Conservation (phyloP, 345 rosid genomes). For the Gossypium rotundifolium region DNA sequence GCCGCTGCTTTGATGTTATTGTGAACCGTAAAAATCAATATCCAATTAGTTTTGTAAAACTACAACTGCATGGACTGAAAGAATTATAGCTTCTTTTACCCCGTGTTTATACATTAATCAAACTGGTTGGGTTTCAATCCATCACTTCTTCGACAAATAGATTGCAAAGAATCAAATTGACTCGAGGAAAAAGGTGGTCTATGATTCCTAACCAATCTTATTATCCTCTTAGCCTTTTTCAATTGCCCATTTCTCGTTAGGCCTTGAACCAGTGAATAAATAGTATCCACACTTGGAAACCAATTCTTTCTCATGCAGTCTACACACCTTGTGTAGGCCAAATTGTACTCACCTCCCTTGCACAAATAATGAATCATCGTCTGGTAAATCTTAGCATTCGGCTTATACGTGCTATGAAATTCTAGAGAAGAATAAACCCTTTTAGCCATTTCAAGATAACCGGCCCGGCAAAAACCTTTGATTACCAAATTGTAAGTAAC, state of each 20-base stretch:
- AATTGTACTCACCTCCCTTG: conserved; percentile 46
- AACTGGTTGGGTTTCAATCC: background rate
- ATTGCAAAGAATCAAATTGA: conserved; percentile 39
- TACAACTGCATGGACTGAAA: conserved; percentile 19
- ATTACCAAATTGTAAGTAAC: conserved; percentile 72
- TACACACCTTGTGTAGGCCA: conserved; percentile 67
- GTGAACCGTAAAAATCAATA: conserved; percentile 5
- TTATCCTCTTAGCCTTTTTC: conserved; percentile 46
- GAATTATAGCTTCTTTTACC: conserved; percentile 15
- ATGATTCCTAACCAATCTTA: conserved; percentile 37
- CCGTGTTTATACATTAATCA: conserved; percentile 2
- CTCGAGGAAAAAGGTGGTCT: conserved; percentile 54
- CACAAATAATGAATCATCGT: conserved; percentile 80
- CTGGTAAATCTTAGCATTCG: conserved; percentile 65
- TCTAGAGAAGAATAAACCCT: conserved; percentile 61
- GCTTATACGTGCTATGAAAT: conserved; percentile 33
- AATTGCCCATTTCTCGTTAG: conserved; percentile 40
- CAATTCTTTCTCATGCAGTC: conserved; percentile 61
- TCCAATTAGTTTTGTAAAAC: conserved; percentile 13
- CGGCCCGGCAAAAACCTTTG: conserved; percentile 65
- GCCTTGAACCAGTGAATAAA: conserved; percentile 47
- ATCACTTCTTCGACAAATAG: conserved; percentile 26
- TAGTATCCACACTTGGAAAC: conserved; percentile 56
- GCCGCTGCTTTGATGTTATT: conserved; percentile 11
- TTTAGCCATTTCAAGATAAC: conserved; percentile 71